Evolutionary conservation across 208 protist species (phyloP).

Genomic region (Acanthamoeba healyi): DNA sequence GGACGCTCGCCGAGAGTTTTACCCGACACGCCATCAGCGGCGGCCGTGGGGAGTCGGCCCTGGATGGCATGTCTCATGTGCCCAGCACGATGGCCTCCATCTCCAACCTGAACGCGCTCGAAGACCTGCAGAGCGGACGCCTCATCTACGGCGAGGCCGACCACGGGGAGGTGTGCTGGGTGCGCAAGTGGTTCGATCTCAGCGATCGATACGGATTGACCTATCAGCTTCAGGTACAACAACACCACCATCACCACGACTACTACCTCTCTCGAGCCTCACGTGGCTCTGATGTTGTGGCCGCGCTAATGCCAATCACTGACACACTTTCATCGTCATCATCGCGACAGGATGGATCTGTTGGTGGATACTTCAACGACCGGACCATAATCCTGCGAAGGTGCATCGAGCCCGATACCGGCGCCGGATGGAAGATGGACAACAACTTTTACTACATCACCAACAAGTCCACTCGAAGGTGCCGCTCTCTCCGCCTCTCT

Average conservation of each 20-base stretch:
- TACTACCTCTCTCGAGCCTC: not conserved
- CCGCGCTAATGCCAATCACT: too few relatives aligned
- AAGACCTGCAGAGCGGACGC: not conserved
- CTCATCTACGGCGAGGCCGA: conserved; percentile 20
- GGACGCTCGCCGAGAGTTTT: conserved; percentile 58
- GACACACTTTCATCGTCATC: too few relatives aligned
- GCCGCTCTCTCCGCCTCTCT: conserved; percentile 38
- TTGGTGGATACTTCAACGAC: conserved; percentile 99
- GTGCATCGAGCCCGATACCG: not conserved
- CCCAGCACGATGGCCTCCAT: not conserved
- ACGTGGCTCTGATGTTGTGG: too few relatives aligned
- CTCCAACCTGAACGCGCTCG: not conserved
- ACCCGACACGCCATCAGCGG: not conserved
- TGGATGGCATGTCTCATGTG: not conserved
- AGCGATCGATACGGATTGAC: conserved; percentile 98
- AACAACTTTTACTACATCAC: conserved; percentile 38
- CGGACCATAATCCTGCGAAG: conserved; percentile 94
- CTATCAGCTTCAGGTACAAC: conserved; percentile 92
- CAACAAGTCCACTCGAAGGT: conserved; percentile 73
- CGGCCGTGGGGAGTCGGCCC: not conserved
- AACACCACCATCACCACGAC: not conserved
- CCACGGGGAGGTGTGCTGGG: conserved; percentile 89
- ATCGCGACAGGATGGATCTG: conserved; percentile 91
- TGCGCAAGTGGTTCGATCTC: conserved; percentile 96
- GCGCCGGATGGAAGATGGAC: conserved; percentile 25